Percentiles rank a stretch among this genome's conserved stretches.
Conservation (phyloP, 2,329 filamentous ascomycete genomes). For the Colletotrichum higginsianum region DNA sequence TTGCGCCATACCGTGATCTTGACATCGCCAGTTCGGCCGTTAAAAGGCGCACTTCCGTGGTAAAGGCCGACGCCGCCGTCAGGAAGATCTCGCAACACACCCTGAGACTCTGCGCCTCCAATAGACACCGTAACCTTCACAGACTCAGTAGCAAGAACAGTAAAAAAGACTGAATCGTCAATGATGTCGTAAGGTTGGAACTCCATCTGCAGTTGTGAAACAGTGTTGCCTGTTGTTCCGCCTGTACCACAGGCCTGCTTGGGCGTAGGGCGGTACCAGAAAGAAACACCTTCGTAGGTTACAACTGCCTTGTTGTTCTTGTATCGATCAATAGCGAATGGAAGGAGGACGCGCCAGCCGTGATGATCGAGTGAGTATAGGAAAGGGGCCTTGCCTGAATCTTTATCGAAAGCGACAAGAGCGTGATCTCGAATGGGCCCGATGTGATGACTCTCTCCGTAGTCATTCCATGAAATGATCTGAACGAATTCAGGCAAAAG, state of each 20-base stretch:
- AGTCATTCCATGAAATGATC: conserved; percentile 64
- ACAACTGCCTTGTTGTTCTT: conserved; percentile 56
- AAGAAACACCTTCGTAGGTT: conserved; percentile 47
- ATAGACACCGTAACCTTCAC: conserved; percentile 1
- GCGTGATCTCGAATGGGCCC: conserved; percentile 51
- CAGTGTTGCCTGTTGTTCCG: conserved; percentile 50
- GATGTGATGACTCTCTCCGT: conserved; percentile 69
- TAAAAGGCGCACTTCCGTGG: conserved; percentile 47
- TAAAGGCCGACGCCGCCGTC: conserved; percentile 47
- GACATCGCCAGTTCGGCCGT: conserved; percentile 46
- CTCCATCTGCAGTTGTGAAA: conserved; percentile 46
- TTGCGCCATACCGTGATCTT: conserved; percentile 51
- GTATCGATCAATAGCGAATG: conserved; percentile 65
- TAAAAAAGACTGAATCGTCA: conserved; percentile 38
- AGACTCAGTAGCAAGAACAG: background rate
- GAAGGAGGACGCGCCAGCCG: conserved; percentile 62
- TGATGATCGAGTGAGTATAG: conserved; percentile 64
- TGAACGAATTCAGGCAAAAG: conserved; percentile 60
- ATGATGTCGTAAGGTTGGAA: conserved; percentile 42
- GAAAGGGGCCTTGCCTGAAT: conserved; percentile 54
- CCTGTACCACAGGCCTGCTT: conserved; percentile 46
- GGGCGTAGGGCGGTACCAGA: conserved; percentile 52
- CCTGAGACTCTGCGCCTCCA: background rate
- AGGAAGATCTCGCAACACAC: background rate
- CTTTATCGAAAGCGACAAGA: too few species aligned